phyloP scores from a whole-genome alignment of 2,329 filamentous ascomycete genomes.

The Zymoseptoria brevis region DNA sequence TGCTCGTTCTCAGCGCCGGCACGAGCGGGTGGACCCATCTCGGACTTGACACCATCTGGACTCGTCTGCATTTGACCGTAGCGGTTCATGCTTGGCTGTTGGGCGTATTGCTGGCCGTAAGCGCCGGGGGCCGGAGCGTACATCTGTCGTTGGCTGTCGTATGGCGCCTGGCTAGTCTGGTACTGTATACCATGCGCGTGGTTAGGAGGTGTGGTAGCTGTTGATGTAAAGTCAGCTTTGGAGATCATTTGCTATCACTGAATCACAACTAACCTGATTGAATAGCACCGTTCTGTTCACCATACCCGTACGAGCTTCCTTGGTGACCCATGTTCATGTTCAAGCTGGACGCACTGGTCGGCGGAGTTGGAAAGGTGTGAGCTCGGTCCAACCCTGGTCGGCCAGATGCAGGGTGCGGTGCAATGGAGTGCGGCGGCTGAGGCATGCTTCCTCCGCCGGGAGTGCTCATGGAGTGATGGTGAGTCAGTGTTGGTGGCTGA shows the following conservation, averaged over 20 bases:
- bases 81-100: slow-evolving; percentile 59
- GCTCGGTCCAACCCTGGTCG: slow-evolving; percentile 75
- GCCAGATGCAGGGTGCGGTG: slow-evolving; percentile 47
- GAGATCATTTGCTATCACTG: slow-evolving; percentile 64
- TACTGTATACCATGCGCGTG: slow-evolving; percentile 76
- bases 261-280: slow-evolving; percentile 65
- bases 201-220: slow-evolving; percentile 73
- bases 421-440: slow-evolving; percentile 59
- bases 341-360: slow-evolving; percentile 83
- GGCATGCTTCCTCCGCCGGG: slow-evolving; percentile 53
- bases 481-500: slow-evolving; percentile 61
- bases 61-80: slow-evolving; percentile 52
- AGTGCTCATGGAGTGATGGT: slow-evolving; percentile 61
- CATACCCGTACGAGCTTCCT: slow-evolving; percentile 73
- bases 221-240: slow-evolving; percentile 83
- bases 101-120: slow-evolving; percentile 46
- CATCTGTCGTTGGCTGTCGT: slow-evolving; percentile 69
- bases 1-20: slow-evolving; percentile 54
- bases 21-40: slow-evolving; percentile 76
- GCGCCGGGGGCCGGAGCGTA: slow-evolving; percentile 63
- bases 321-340: slow-evolving; percentile 63
- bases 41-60: slow-evolving; percentile 66
- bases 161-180: slow-evolving; percentile 55
- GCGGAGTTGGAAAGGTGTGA: slow-evolving; percentile 89
- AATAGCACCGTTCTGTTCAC: slow-evolving; percentile 37